phyloP scores from a whole-genome alignment of 192 early-diverging fungal species.

The Linnemannia schmuckeri region DNA sequence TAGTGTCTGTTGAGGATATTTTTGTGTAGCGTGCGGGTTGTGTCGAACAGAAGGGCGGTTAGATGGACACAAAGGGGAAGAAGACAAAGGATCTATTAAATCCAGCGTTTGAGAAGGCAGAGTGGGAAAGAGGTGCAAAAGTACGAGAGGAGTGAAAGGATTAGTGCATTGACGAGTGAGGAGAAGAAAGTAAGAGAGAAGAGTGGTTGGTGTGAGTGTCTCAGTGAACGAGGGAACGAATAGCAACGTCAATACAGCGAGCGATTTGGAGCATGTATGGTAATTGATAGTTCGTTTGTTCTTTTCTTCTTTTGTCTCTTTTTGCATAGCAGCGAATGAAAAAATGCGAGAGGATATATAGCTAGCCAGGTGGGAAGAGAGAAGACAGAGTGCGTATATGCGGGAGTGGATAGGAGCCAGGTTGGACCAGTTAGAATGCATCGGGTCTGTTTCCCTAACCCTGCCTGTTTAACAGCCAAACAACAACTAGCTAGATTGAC shows the following conservation, averaged over 20 bases:
- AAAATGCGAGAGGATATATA: not conserved
- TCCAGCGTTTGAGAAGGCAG: not conserved
- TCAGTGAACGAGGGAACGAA: no score
- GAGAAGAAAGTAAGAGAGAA: no score
- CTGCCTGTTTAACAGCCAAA: not conserved
- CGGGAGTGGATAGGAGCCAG: not conserved
- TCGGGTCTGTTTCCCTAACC: not conserved
- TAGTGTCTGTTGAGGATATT: not conserved
- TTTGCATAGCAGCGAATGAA: not conserved
- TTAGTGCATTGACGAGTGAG: not conserved
- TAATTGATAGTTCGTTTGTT: not conserved
- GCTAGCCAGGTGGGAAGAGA: not conserved
- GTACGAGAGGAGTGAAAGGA: not conserved
- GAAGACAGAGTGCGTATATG: not conserved
- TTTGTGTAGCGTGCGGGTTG: not conserved
- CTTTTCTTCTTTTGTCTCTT: not conserved
- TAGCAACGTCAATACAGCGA: no score
- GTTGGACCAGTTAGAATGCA: not conserved
- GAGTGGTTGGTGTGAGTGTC: no score
- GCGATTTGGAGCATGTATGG: no score
- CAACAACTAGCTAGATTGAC: no score
- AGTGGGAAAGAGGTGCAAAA: not conserved
- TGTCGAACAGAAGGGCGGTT: not conserved
- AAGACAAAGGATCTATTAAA: not conserved
- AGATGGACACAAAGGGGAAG: not conserved